phyloP scores from a whole-genome alignment of 2,329 filamentous ascomycete species.

The Blumeria hordei region DNA sequence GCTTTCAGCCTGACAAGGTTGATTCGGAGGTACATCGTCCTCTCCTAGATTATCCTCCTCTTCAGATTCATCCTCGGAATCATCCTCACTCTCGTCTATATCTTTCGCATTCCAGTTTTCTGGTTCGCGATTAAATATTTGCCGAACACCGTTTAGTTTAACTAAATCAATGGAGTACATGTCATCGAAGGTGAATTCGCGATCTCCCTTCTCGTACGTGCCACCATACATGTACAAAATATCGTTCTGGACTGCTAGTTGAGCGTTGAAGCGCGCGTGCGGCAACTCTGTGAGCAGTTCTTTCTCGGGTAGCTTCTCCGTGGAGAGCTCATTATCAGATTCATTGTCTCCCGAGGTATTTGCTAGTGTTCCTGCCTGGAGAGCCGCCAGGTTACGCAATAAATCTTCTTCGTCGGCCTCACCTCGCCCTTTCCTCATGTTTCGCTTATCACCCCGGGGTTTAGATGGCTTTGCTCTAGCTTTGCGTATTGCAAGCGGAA shows the following conservation, averaged over 20 bases:
- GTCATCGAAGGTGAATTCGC: conserved; percentile 90
- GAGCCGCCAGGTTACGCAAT: conserved; percentile 58
- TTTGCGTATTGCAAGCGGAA: conserved; percentile 56
- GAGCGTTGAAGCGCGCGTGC: conserved; percentile 74
- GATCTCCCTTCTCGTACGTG: conserved; percentile 83
- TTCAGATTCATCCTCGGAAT: conserved; percentile 28
- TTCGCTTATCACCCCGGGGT: conserved; percentile 28
- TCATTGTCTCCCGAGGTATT: conserved; percentile 24
- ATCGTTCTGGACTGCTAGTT: conserved; percentile 77
- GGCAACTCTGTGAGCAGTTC: conserved; percentile 61
- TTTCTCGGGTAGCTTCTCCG: conserved; percentile 32
- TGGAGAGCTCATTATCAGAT: conserved; percentile 25
- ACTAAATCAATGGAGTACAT: conserved; percentile 83
- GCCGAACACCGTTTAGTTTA: conserved; percentile 80
- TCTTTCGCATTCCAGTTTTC: conserved; percentile 60
- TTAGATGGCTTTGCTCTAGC: conserved; percentile 43
- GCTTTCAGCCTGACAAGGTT: no score
- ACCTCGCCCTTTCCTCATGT: conserved; percentile 43
- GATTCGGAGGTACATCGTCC: conserved; percentile 18
- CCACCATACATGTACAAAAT: conserved; percentile 85
- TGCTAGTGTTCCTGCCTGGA: conserved; percentile 45
- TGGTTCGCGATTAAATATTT: conserved; percentile 67
- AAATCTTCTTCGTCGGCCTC: conserved; percentile 86
- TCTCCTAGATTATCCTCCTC: conserved; percentile 22
- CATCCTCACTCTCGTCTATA: conserved; percentile 34